Base-by-base conservation (phyloP, 805 yeast species). In the Zygosaccharomyces pseudorouxii region DNA sequence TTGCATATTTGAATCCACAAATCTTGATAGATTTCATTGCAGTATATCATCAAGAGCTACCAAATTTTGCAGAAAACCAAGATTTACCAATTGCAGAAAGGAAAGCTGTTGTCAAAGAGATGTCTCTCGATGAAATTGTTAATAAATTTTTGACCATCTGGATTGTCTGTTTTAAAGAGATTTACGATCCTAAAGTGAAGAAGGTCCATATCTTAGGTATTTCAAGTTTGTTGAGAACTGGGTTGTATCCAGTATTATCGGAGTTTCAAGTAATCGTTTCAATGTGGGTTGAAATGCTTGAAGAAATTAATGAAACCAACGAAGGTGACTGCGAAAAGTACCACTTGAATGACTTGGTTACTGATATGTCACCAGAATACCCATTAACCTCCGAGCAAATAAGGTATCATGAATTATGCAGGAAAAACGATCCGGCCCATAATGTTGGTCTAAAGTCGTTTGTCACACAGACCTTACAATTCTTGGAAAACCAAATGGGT, bases 131-230 rank as follows among this genome's bases (percentile, higher is more conserved):
- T 12, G 53, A 54, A 5, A 49, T 65, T 4, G 44, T 70, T 4
- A 50, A 50, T 38, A 67, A 62, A 46, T 62, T 72, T 19, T 30
- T 68, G 11, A 55, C 64, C 4, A 57, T 65, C 12, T 73, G 77
- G 71, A 66, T 72, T 36, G 69, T 72, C 22, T 77, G 80, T 72
- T 64, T 76, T 51, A 69, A 71, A 25, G 78, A 79, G 50, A 76
- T 86, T 48, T 86, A 84, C 37, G 89, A 83, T 57, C 90, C 95
- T 0, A 75, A 87, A 50, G 79, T 81, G 55, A 80, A 85, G 52
- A 92, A 92, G 64, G 69, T 84, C 45, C 80, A 78, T 54, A 68
- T 82, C 3, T 63, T 87, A 50, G 93, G 87, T 0, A 63, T 86
- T 7, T 69, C 84, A 3, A 68, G 82, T 9, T 56, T 85, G 44